Percentiles rank a stretch among this genome's conserved stretches.
Conservation (phyloP, 805 yeast genomes). For the Candida verbasci region DNA sequence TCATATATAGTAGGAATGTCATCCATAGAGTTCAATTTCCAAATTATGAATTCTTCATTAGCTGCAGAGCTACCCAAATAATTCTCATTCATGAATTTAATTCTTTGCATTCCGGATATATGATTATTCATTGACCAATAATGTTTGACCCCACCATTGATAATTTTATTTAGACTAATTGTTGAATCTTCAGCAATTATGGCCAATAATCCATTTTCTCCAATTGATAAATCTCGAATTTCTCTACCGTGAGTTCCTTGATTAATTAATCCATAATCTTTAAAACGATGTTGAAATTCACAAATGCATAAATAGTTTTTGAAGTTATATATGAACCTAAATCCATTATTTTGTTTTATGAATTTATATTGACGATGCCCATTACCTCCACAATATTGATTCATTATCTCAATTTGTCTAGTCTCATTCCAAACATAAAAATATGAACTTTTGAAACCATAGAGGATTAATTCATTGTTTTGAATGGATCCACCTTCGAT, state of each 20-base stretch:
- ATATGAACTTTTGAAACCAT: conserved; percentile 77
- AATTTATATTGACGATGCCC: conserved; percentile 78
- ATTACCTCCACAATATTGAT: conserved; percentile 80
- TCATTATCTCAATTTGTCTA: conserved; percentile 60
- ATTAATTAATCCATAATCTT: conserved; percentile 26
- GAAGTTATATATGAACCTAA: conserved; percentile 54
- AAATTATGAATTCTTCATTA: conserved; percentile 80
- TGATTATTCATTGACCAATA: conserved; percentile 72
- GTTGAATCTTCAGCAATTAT: conserved; percentile 91
- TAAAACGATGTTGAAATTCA: conserved; percentile 11
- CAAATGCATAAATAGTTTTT: conserved; percentile 36
- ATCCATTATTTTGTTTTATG: conserved; percentile 15
- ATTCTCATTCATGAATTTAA: conserved; percentile 54
- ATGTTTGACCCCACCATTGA: conserved; percentile 40
- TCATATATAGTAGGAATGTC: conserved; percentile 45
- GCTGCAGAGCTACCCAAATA: conserved; percentile 59
- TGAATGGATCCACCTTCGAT: conserved; percentile 66
- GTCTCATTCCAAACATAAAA: conserved; percentile 85
- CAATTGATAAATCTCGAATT: conserved; percentile 67
- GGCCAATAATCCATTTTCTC: conserved; percentile 35
- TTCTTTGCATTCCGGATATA: conserved; percentile 81
- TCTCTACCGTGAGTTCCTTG: conserved; percentile 91
- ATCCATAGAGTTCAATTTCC: conserved; percentile 51
- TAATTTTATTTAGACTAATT: conserved; percentile 49
- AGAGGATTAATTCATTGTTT: conserved; percentile 46